phyloP scores from a whole-genome alignment of 106 monocot genomes.

The Hemerocallis citrina region DNA sequence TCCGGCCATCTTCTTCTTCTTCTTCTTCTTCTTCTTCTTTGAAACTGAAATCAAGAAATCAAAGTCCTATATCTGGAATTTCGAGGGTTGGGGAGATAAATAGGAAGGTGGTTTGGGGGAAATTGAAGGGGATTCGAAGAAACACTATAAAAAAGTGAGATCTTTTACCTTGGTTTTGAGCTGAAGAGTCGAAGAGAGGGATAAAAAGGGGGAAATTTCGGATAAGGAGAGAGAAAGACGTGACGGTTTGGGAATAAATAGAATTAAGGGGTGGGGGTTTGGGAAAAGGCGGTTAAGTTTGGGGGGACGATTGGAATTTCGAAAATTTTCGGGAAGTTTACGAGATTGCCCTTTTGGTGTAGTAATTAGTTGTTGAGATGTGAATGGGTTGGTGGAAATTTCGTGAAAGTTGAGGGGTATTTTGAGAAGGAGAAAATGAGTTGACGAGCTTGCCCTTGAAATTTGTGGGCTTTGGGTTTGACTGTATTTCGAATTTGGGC shows the following conservation, averaged over 20 bases:
- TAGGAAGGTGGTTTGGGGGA: not conserved
- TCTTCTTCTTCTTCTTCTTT: too few species aligned
- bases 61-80: not conserved
- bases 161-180: too few species aligned
- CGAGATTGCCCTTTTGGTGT: not conserved
- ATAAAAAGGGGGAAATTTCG: too few species aligned
- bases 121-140: too few species aligned
- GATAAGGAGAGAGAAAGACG: too few species aligned
- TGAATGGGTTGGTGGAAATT: not conserved
- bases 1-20: slow-evolving; percentile 38
- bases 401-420: not conserved
- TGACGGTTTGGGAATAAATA: too few species aligned
- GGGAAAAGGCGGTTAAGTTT: not conserved
- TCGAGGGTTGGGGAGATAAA: not conserved
- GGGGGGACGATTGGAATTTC: slow-evolving; percentile 3
- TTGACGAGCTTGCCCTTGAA: not conserved
- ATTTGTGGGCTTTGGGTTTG: not conserved
- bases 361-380: not conserved
- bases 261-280: not conserved
- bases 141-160: too few species aligned
- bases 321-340: not conserved
- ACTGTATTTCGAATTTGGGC: not conserved
- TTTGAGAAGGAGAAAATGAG: not conserved
- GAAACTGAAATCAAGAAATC: too few species aligned
- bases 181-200: too few species aligned